Evolutionary conservation across 2,329 filamentous ascomycete species (phyloP), one percentile per base, ranked within the genome.

Genomic region (Allantophomopsis lycopodina): DNA sequence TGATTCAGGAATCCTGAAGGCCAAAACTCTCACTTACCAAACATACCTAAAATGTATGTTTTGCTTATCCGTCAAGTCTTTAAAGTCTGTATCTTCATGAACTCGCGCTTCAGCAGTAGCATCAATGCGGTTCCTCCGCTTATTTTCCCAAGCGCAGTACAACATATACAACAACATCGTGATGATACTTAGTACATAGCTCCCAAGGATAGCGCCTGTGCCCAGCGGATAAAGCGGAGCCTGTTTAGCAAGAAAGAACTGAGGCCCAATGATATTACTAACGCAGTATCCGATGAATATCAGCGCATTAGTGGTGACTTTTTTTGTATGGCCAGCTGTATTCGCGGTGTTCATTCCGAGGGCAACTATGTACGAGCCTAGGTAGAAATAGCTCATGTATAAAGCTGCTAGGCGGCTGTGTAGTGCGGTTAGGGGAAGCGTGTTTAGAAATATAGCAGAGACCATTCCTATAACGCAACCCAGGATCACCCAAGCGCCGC

Each of bases 201-300:
- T 42, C 7, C 39, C 45, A 55, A 74, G 62, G 40, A 73, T 63
- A 16, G 68, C 62, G 14, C 71, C 60, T 50, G 71, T 70, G 17
- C 68, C 70, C 0, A 66, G 68, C 12, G 61, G 61, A 45, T 66
- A 72, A 3, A 65, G 58, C 1, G 68, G 69, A 0, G 63, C 65
- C 32, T 56, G 58, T 5, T 43, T 42, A 30, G 40, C 39, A 2
- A 60, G 60, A 55, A 73, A 72, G 7, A 66, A 72, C 52, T 71
- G 63, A 0, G 69, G 69, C 0, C 69, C 69, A 45, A 73, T 72
- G 43, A 74, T 69, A 50, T 69, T 73, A 13, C 65, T 68, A 7
- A 71, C 50, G 0, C 65, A 68, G 47, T 69, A 71, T 15, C 61
- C 63, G 15, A 61, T 64, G 32, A 61, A 60, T 42, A 71, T 54